phyloP scores from a whole-genome alignment of 441 rosid species.

The Isatis lusitanica region DNA sequence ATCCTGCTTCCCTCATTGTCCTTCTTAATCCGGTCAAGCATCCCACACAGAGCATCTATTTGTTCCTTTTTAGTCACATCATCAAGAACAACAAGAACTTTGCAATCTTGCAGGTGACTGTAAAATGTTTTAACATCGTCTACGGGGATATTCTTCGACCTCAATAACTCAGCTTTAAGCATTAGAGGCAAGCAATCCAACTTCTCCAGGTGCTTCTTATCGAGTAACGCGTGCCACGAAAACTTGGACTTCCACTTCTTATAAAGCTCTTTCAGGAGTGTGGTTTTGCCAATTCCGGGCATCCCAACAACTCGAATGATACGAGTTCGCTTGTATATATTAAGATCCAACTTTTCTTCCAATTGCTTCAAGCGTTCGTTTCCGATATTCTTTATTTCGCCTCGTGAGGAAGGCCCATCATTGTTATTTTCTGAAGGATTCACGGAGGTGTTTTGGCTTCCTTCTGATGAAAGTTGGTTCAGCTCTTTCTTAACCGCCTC shows the following conservation, averaged over 20 bases:
- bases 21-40: background rate
- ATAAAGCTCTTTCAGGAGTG: no score
- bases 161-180: background rate
- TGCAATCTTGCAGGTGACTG: background rate
- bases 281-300: background rate
- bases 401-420: background rate
- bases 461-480: background rate
- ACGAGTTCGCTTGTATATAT: background rate
- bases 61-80: background rate
- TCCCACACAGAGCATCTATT: background rate
- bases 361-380: background rate
- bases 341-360: background rate
- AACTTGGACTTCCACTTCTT: background rate
- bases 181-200: background rate
- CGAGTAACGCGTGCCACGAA: background rate
- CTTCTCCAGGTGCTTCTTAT: background rate
- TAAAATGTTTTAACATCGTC: background rate
- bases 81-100: background rate
- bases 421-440: background rate
- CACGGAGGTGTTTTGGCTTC: background rate
- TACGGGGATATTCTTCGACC: background rate
- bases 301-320: background rate
- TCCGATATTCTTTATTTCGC: background rate
- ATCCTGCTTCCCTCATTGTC: constrained; percentile 7
- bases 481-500: background rate